Evolutionary conservation across 192 early-diverging fungal genomes (phyloP), one percentile per base, ranked within the genome.

Genomic region (Dissophora globulifera): DNA sequence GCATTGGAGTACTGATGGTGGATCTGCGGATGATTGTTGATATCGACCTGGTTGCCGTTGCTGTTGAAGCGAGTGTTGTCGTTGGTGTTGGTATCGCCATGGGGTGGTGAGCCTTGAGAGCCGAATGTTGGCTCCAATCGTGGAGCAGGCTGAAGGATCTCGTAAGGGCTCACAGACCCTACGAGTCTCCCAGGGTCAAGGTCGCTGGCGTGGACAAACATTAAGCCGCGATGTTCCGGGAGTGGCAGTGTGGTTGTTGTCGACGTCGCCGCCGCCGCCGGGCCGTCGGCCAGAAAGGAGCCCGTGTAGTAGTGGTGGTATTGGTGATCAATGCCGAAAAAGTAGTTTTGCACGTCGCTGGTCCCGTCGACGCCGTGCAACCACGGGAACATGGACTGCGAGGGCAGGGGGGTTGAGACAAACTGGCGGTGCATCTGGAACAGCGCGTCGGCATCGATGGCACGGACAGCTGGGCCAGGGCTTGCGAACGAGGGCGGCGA

Each of bases 311-410:
- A 50, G 16, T 31, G 69, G 76, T 23, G 76, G 58, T 22, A 50
- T 16, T 31, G 69, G 76, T 23, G 76, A 45, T 46, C 67, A 16
- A 88, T 60, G n/a, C 85, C 79, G 32, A 88, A 88, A 49, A 88
- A 88, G 12, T 79, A 71, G 54, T 82, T 84, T 61, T 88, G 87
- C 17, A 72, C 66, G 16, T 58, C 48, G 32, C 54, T 78, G 12
- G 52, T 57, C 11, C 87, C 87, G 32, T 86, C 83, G 11, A 88
- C 82, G 23, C 87, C 87, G 62, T 88, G 87, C 2, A 88, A 62
- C 87, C 87, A 88, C 0, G 87, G 87, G 74, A 88, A 88, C 56
- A 88, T 69, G 38, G 79, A 69, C 29, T 85, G 62, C 22, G 83
- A 75, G 16, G 87, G 85, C 9, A 88, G 49, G 11, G 82, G 82